These are phyloP conservation scores for Sphagnum fallax DNA, from an alignment of 228 moss, liverwort and hornwort species.

Conservation along the genomic window DNA sequence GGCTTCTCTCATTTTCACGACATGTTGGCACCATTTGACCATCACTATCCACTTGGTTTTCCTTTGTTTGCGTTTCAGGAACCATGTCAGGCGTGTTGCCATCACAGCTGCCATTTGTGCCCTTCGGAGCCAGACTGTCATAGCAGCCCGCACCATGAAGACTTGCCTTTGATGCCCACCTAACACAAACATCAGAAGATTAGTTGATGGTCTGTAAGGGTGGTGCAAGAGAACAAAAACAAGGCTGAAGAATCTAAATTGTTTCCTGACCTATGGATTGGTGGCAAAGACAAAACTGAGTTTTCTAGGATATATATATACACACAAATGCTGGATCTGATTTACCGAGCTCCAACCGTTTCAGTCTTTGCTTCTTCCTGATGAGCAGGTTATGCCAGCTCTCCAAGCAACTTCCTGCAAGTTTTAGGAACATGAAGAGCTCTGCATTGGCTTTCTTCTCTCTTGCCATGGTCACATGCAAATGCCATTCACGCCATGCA, in stretches of 20 bases:
- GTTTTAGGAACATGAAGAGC: slow-evolving; percentile 41
- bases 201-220: no score
- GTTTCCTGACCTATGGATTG: no score
- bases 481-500: slow-evolving; percentile 56
- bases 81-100: slow-evolving; percentile 40
- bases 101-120: slow-evolving; percentile 29
- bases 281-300: no score
- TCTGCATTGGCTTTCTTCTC: slow-evolving; percentile 39
- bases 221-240: no score
- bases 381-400: slow-evolving; percentile 47
- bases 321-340: no score
- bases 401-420: slow-evolving; percentile 46
- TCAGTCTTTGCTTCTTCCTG: slow-evolving; percentile 41
- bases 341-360: slow-evolving; percentile 37
- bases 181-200: slow-evolving; percentile 8
- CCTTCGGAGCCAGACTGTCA: slow-evolving; percentile 45
- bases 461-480: slow-evolving; percentile 17
- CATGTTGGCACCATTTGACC: slow-evolving; percentile 60
- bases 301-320: no score
- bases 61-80: slow-evolving; percentile 34
- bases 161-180: slow-evolving; percentile 39
- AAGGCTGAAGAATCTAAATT: no score
- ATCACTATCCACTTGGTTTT: slow-evolving; percentile 33
- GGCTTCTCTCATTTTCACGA: slow-evolving; percentile 17
- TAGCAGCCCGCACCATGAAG: slow-evolving; percentile 32